Percentiles rank a stretch among this genome's conserved stretches.
These are phyloP conservation scores for Penicillium atrosanguineum DNA, from an alignment of 495 filamentous ascomycete genomes.

Conservation along the genomic window DNA sequence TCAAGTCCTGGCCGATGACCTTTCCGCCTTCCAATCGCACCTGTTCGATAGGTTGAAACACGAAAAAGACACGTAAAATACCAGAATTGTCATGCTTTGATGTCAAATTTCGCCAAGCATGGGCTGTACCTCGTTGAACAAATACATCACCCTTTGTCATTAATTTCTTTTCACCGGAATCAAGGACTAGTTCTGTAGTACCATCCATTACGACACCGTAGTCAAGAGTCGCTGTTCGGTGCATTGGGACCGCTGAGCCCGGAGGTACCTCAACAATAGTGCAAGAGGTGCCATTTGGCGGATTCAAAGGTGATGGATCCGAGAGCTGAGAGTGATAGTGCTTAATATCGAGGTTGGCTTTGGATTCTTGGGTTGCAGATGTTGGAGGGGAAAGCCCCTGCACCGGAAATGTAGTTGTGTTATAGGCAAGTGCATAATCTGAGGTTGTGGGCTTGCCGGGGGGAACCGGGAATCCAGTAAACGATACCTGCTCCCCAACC, in stretches of 20 bases:
- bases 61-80: slow-evolving; percentile 21
- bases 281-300: slow-evolving; percentile 23
- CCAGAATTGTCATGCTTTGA: slow-evolving; percentile 15
- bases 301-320: slow-evolving; percentile 22
- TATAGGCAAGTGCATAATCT: slow-evolving; percentile 22
- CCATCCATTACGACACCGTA: slow-evolving; percentile 69
- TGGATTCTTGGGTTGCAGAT: slow-evolving; percentile 15
- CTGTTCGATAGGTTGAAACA: slow-evolving; percentile 22
- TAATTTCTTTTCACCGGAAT: slow-evolving; percentile 52
- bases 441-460: slow-evolving; percentile 16
- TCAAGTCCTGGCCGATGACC: slow-evolving; percentile 20
- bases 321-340: slow-evolving; percentile 20
- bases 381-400: slow-evolving; percentile 20
- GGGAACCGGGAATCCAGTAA: slow-evolving; percentile 22
- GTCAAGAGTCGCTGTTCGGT: slow-evolving; percentile 62
- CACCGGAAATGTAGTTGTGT: slow-evolving; percentile 18
- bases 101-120: slow-evolving; percentile 57
- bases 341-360: slow-evolving; percentile 20
- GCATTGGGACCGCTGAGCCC: slow-evolving; percentile 39
- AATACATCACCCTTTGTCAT: slow-evolving; percentile 62
- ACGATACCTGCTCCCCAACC: slow-evolving; percentile 17
- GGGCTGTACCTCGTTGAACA: slow-evolving; percentile 66
- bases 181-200: slow-evolving; percentile 59
- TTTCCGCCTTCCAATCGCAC: slow-evolving; percentile 19
- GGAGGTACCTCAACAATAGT: slow-evolving; percentile 28